A percentile compares a stretch with the other conserved stretches of the same genome.
Conservation (phyloP, 306 rosid genomes). For the Malus sieversii region DNA sequence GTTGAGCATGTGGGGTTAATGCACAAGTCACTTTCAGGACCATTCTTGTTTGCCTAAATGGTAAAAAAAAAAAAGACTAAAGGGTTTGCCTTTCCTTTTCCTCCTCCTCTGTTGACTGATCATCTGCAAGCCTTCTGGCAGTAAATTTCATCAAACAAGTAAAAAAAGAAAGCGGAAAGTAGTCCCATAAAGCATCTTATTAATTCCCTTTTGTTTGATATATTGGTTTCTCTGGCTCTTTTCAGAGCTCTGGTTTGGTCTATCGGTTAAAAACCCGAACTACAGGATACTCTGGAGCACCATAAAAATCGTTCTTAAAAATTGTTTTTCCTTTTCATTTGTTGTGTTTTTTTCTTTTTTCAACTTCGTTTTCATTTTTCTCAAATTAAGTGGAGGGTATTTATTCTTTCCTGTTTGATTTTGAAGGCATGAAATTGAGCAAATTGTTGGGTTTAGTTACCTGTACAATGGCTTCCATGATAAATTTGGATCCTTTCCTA, state of each 20-base stretch:
- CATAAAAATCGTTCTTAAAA: neutral
- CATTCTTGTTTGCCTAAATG: conserved; percentile 21
- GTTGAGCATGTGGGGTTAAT: conserved; percentile 17
- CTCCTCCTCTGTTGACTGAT: conserved; percentile 26
- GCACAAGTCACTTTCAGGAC: conserved; percentile 36
- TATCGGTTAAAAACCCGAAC: neutral
- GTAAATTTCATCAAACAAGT: conserved; percentile 23
- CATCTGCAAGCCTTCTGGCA: conserved; percentile 20
- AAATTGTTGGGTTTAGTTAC: neutral
- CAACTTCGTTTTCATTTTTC: neutral
- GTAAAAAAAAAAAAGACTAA: neutral
- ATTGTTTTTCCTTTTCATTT: neutral
- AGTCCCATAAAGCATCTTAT: conserved; percentile 14
- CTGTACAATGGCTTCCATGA: neutral
- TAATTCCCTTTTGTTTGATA: conserved; percentile 7
- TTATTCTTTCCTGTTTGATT: neutral
- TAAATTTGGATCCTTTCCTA: no score
- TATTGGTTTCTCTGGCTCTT: conserved; percentile 2
- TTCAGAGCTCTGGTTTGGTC: conserved; percentile 8
- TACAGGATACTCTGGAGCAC: neutral
- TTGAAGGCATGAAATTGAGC: neutral
- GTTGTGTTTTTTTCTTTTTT: neutral
- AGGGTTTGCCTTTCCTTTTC: conserved; percentile 30
- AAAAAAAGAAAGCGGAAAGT: conserved; percentile 9
- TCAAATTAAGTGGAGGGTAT: neutral